phyloP scores from a whole-genome alignment of 2,329 filamentous ascomycete species.

The Scedosporium dehoogii region DNA sequence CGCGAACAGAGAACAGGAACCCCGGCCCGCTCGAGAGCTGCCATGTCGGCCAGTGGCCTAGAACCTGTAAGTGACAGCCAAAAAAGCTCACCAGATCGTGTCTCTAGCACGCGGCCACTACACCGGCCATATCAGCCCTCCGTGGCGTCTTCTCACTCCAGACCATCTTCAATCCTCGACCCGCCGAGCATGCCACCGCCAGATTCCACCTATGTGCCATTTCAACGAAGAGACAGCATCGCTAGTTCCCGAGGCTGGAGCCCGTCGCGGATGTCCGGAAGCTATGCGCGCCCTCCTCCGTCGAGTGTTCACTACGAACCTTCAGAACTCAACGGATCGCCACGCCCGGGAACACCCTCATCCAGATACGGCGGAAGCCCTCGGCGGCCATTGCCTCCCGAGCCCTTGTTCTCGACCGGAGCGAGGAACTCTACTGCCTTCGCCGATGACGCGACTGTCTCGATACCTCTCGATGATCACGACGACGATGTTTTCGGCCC shows the following conservation, averaged over 20 bases:
- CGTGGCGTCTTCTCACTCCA: slow-evolving; percentile 34
- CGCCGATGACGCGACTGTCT: slow-evolving; percentile 59
- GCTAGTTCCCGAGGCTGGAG: slow-evolving; percentile 43
- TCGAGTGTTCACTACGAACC: slow-evolving; percentile 71
- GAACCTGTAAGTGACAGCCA: neutral
- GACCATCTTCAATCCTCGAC: slow-evolving; percentile 43
- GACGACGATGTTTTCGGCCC: slow-evolving; percentile 64
- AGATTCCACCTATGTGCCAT: slow-evolving; percentile 54
- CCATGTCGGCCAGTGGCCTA: neutral
- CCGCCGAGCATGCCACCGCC: slow-evolving; percentile 51
- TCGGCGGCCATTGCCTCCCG: slow-evolving; percentile 75
- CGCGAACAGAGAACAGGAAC: neutral
- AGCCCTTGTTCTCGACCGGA: slow-evolving; percentile 66
- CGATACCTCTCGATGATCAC: slow-evolving; percentile 53
- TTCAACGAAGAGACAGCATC: slow-evolving; percentile 32
- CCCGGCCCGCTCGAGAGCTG: slow-evolving; percentile 6
- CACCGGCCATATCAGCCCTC: slow-evolving; percentile 44
- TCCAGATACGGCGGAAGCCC: slow-evolving; percentile 83
- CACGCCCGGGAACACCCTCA: slow-evolving; percentile 81
- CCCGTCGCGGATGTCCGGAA: slow-evolving; percentile 38
- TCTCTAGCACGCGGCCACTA: slow-evolving; percentile 31
- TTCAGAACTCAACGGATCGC: slow-evolving; percentile 78
- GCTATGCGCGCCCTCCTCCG: slow-evolving; percentile 63
- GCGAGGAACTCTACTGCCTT: slow-evolving; percentile 41
- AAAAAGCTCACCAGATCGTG: slow-evolving; percentile 1